Evolutionary conservation across 148 eudicot species (phyloP).

Genomic region (Vaccinium macrocarpon): DNA sequence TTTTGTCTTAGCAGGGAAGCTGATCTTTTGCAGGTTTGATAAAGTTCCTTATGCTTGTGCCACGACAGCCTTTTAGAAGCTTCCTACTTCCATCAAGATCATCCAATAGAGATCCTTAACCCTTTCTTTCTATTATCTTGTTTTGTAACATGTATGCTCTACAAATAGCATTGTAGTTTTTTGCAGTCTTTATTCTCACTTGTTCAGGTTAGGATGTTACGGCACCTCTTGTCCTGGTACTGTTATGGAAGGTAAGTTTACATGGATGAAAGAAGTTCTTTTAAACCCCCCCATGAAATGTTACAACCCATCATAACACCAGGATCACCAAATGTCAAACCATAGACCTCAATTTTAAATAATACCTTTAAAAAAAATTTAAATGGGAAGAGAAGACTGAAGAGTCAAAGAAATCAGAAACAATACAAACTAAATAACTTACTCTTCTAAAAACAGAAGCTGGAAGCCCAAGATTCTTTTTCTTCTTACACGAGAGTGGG

Average conservation of each 20-base stretch:
- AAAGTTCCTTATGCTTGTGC: too few species aligned
- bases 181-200: not conserved
- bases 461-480: conserved; percentile 41
- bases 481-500: conserved; percentile 83
- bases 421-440: conserved; percentile 6
- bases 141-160: not conserved
- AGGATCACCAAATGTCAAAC: not conserved
- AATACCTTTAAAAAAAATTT: not conserved
- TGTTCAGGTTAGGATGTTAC: not conserved
- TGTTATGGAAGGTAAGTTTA: not conserved
- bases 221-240: not conserved
- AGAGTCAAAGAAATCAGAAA: not conserved
- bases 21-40: too few species aligned
- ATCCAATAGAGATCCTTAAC: not conserved
- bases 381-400: not conserved
- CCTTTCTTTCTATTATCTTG: not conserved
- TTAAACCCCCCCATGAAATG: not conserved
- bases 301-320: not conserved
- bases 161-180: not conserved
- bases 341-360: not conserved
- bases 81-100: not conserved
- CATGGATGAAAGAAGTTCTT: not conserved
- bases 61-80: not conserved
- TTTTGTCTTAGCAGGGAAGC: not conserved
- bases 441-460: conserved; percentile 38